Conservation (phyloP, 805 yeast species). For the Grigorovia transvaalensis region DNA sequence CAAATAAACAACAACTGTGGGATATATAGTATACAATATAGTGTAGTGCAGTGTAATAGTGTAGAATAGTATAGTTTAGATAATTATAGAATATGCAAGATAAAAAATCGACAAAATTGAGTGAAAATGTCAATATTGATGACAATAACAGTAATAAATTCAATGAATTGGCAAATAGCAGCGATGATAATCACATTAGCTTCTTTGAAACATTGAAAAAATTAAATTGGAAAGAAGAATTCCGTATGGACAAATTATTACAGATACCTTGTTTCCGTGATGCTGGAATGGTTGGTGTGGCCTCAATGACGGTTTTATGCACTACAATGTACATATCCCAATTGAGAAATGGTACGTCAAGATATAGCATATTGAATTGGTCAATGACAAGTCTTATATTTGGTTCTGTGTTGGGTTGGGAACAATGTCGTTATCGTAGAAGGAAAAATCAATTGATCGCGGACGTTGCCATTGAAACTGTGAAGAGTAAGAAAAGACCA, state of each 20-base stretch:
- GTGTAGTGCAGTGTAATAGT: neutral
- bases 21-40: neutral
- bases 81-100: too few species aligned
- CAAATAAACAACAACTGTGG: neutral
- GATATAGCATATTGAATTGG: constrained; percentile 53
- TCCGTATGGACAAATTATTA: constrained; percentile 39
- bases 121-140: neutral
- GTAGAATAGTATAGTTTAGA: neutral
- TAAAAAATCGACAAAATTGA: neutral
- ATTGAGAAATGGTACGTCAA: neutral
- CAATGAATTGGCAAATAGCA: constrained; percentile 10
- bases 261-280: constrained; percentile 72
- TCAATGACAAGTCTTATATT: constrained; percentile 66
- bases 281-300: constrained; percentile 56
- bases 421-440: constrained; percentile 72
- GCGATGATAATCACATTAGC: neutral
- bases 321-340: neutral
- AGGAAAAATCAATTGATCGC: constrained; percentile 57
- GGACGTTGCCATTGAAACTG: constrained; percentile 51
- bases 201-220: neutral
- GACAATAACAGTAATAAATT: constrained; percentile 12
- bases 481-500: constrained; percentile 29
- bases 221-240: constrained; percentile 39
- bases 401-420: constrained; percentile 85
- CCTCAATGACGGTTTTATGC: constrained; percentile 21